Conservation (phyloP, 495 filamentous ascomycete genomes). For the Jackrogersella multiformis region DNA sequence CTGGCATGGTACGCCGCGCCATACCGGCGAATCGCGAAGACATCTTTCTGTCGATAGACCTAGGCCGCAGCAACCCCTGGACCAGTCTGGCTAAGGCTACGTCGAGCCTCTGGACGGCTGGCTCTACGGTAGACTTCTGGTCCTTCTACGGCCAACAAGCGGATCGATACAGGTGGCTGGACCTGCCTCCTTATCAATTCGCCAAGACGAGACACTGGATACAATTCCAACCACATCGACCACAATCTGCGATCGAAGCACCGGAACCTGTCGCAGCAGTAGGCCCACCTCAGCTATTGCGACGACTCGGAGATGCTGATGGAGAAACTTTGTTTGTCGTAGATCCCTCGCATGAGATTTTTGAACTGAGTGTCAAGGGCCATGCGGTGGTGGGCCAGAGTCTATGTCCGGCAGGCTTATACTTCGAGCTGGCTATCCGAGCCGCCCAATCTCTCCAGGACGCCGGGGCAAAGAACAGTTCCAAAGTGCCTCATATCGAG, state of each 20-base stretch:
- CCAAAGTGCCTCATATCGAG: constrained; percentile 18
- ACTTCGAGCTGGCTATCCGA: constrained; percentile 36
- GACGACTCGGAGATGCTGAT: constrained; percentile 34
- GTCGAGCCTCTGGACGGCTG: constrained; percentile 42
- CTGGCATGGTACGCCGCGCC: constrained; percentile 42
- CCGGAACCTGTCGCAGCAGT: constrained; percentile 4
- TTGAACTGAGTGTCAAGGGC: constrained; percentile 20
- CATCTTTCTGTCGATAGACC: constrained; percentile 10
- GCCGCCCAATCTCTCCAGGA: background rate
- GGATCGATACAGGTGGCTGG: constrained; percentile 43
- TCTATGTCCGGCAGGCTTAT: constrained; percentile 22
- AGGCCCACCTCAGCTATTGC: constrained; percentile 7
- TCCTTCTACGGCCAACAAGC: constrained; percentile 27
- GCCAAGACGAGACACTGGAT: constrained; percentile 53
- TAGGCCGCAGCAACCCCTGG: constrained; percentile 19
- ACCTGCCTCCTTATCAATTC: constrained; percentile 66
- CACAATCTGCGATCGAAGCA: constrained; percentile 11
- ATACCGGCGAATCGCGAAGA: constrained; percentile 4
- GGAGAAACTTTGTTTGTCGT: constrained; percentile 21
- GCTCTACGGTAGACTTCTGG: constrained; percentile 30
- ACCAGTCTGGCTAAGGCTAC: constrained; percentile 35
- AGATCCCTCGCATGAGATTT: constrained; percentile 22
- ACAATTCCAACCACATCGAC: constrained; percentile 16
- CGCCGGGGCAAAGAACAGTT: background rate
- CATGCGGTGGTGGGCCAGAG: constrained; percentile 20